Conservation (phyloP, 169 alveolate species). For the Toxoplasma gondii region DNA sequence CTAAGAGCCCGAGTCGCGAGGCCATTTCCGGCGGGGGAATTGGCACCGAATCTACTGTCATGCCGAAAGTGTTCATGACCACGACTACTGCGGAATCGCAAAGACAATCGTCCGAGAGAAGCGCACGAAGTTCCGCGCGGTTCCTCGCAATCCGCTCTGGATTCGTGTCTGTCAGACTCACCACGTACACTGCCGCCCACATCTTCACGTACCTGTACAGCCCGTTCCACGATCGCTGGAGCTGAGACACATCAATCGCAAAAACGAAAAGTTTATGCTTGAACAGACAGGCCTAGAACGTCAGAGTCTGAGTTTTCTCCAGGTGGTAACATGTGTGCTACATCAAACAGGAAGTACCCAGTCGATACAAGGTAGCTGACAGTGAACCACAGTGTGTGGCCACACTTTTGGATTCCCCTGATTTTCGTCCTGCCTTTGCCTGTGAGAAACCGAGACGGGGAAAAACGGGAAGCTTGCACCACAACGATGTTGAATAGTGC, state of each 20-base stretch:
- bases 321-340: too few species aligned
- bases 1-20: background rate
- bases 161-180: conserved; percentile 9
- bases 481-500: too few species aligned
- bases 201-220: conserved; percentile 33
- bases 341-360: too few species aligned
- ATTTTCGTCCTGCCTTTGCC: too few species aligned
- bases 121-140: background rate
- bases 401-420: too few species aligned
- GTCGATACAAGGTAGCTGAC: too few species aligned
- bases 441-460: too few species aligned
- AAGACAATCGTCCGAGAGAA: conserved; percentile 30
- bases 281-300: background rate
- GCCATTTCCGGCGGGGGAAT: background rate
- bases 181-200: conserved; percentile 48
- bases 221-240: conserved; percentile 37
- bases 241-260: background rate
- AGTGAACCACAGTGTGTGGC: too few species aligned
- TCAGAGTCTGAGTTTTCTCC: too few species aligned
- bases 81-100: conserved; percentile 25
- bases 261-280: background rate
- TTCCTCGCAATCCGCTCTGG: conserved; percentile 19
- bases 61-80: conserved; percentile 44
- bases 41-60: background rate
- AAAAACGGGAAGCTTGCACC: too few species aligned